phyloP scores from a whole-genome alignment of 2,329 filamentous ascomycete genomes.

The Setomelanomma holmii region DNA sequence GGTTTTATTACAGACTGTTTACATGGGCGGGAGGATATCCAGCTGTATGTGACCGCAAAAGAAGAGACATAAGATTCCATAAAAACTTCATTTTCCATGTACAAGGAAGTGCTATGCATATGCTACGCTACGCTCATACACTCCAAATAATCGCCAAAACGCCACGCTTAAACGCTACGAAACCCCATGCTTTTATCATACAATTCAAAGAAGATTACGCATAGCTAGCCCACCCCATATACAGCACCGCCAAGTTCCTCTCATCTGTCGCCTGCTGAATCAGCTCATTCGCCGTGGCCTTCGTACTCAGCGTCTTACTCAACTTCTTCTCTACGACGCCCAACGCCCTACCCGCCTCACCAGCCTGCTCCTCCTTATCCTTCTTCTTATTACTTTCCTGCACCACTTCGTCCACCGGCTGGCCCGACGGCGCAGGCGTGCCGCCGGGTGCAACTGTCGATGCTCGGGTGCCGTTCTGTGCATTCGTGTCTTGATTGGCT shows the following conservation, averaged over 20 bases:
- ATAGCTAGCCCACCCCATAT: constrained; percentile 49
- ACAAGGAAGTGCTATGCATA: not conserved
- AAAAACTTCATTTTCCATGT: not conserved
- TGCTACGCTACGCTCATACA: not conserved
- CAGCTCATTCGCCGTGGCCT: constrained; percentile 93
- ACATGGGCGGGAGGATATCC: no score
- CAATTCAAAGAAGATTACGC: constrained; percentile 23
- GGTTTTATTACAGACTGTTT: no score
- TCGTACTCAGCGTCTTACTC: constrained; percentile 90
- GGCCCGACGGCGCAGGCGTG: constrained; percentile 37
- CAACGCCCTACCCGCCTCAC: constrained; percentile 89
- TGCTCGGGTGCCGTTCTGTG: constrained; percentile 41
- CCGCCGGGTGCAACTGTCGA: constrained; percentile 38
- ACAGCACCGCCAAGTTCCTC: constrained; percentile 87
- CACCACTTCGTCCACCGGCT: constrained; percentile 30
- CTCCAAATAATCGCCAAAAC: not conserved
- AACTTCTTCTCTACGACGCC: constrained; percentile 96
- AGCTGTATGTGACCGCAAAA: no score
- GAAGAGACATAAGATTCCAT: not conserved
- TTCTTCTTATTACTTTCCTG: constrained; percentile 47
- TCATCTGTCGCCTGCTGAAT: constrained; percentile 97
- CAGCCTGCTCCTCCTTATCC: constrained; percentile 64
- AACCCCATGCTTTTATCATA: not conserved
- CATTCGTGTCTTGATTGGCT: constrained; percentile 61
- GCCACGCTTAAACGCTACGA: not conserved